Evolutionary conservation across 2,329 filamentous ascomycete genomes (phyloP), one percentile per base, ranked within the genome.

Genomic region (Aspergillus cejpii): DNA sequence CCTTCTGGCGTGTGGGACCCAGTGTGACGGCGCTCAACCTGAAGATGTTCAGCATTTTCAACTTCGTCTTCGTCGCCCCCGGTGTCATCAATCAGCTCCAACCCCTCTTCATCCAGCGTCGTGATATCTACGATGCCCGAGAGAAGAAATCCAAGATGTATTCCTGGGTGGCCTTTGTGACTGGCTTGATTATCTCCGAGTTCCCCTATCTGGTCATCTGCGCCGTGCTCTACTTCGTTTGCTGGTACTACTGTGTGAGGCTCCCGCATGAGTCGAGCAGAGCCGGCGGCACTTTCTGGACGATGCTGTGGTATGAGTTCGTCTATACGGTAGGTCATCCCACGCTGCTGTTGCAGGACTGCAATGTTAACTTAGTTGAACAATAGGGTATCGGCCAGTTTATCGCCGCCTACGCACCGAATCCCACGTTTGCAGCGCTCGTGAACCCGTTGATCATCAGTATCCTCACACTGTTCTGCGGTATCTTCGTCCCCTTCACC

Each of bases 401-500:
- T 79, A 84, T 90, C 52, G 84, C 81, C 44, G 85, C 87, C 0
- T 87, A 87, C 60, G 83, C 85, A 0, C 84, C 67, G 28, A 73
- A 72, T 49, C 67, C 85, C 0, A 80, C 74, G 42, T 87, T 87
- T 61, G 85, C 83, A 0, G 80, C 85, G 40, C 84, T 87, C 48
- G 79, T 79, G 36, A 86, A 87, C 57, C 84, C 84, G 0, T 81
- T 87, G 67, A 83, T 87, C 71, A 83, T 87, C 65, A 78, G 85
- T 58, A 77, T 83, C 64, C 82, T 86, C 50, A 74, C 74, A 10
- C 66, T 84, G 2, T 87, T 87, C 72, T 86, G 85, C 61, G 84
- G 84, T 41, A 79, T 87, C 10, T 76, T 87, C 1, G 74, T 82
- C 1, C 79, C 83, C 0, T 87, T 84, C 58, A 48, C 64, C 1